phyloP scores from a whole-genome alignment of 1,284 basidiomycete genomes.

The Rhodotorula sp. region DNA sequence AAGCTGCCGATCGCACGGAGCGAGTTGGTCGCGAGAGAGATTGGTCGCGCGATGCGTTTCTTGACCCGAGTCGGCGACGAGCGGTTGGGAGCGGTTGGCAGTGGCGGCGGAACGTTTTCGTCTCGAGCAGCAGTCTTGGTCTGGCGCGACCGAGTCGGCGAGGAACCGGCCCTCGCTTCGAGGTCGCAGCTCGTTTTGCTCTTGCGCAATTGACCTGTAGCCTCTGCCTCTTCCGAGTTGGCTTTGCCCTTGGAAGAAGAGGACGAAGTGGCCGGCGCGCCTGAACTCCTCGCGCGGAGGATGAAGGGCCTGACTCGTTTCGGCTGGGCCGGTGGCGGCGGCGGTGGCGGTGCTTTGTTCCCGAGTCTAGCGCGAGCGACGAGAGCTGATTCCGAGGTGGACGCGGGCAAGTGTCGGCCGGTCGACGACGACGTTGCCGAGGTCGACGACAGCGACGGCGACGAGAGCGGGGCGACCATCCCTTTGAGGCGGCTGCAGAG shows the following conservation, averaged over 20 bases:
- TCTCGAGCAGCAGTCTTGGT: neutral
- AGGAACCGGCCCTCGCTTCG: neutral
- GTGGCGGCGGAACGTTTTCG: neutral
- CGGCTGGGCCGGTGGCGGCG: conserved; percentile 1
- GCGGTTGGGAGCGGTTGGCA: too few relatives aligned
- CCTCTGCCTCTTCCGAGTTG: neutral
- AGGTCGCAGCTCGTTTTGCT: conserved; percentile 10
- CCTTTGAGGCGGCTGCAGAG: neutral
- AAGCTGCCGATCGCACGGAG: neutral
- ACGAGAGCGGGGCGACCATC: neutral
- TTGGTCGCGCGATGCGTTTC: neutral
- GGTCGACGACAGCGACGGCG: neutral
- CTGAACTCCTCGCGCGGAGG: neutral
- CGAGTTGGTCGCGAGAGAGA: neutral
- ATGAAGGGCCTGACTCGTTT: conserved; percentile 1
- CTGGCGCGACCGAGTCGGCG: neutral
- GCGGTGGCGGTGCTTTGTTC: neutral
- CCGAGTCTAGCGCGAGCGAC: neutral
- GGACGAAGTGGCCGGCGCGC: neutral
- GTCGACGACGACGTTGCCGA: neutral
- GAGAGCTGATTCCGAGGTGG: conserved; percentile 2
- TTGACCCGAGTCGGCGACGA: neutral
- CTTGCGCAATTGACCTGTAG: neutral
- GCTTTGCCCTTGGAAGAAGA: neutral
- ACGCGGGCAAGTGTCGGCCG: neutral